phyloP scores from a whole-genome alignment of 306 rosid genomes.

The Trifolium dubium region DNA sequence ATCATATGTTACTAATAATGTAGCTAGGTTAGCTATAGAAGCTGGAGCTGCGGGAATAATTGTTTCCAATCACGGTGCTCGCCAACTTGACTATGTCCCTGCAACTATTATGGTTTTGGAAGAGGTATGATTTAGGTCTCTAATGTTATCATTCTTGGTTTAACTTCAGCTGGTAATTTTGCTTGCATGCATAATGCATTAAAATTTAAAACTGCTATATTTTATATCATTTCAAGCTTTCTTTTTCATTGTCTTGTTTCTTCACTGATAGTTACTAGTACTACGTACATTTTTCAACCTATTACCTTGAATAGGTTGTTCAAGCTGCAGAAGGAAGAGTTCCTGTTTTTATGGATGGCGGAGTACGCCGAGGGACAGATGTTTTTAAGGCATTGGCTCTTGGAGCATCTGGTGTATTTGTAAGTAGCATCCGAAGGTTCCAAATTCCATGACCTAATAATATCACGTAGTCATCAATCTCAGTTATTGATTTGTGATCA shows the following conservation, averaged over 20 bases:
- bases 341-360: slow-evolving; percentile 19
- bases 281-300: neutral
- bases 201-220: neutral
- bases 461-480: neutral
- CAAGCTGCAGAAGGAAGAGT: slow-evolving; percentile 7
- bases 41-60: neutral
- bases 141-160: neutral
- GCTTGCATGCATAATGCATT: neutral
- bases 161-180: neutral
- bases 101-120: slow-evolving; percentile 3
- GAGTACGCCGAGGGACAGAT: slow-evolving; percentile 11
- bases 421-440: slow-evolving; percentile 58
- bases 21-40: neutral
- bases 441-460: neutral
- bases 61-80: neutral
- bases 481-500: neutral
- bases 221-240: neutral
- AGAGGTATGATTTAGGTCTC: neutral
- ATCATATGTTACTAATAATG: neutral
- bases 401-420: slow-evolving; percentile 51
- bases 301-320: neutral
- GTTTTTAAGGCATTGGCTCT: neutral
- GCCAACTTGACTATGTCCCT: neutral
- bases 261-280: no score
- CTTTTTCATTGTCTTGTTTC: neutral